These are phyloP conservation scores for Ettlia oleoabundans DNA, from an alignment of 139 green algal species.

Conservation along the genomic window DNA sequence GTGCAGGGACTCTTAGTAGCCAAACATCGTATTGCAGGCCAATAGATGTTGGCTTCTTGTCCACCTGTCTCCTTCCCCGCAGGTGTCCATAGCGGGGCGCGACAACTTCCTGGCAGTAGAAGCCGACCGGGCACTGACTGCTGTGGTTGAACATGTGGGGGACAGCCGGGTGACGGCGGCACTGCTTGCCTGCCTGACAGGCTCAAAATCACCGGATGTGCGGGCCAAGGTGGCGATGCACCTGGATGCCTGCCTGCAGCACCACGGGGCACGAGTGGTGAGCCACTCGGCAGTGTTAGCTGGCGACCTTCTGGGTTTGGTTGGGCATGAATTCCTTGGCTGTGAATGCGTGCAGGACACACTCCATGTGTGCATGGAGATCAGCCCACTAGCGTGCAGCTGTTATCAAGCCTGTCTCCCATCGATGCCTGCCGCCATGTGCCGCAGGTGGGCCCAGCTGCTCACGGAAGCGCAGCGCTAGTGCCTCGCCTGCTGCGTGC, in stretches of 20 bases:
- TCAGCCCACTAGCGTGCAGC: too few species aligned
- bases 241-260: conserved; percentile 63
- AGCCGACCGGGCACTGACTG: conserved; percentile 67
- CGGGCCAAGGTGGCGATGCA: conserved; percentile 65
- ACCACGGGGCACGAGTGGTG: conserved; percentile 48
- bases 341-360: too few species aligned
- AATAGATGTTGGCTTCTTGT: too few species aligned
- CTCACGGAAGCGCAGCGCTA: background rate
- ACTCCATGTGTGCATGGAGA: too few species aligned
- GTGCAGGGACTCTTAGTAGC: background rate
- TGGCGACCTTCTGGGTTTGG: background rate
- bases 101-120: conserved; percentile 85
- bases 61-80: background rate
- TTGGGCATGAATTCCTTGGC: too few species aligned
- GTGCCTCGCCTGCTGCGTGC: conserved; percentile 54
- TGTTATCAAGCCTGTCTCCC: too few species aligned
- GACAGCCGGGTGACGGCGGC: conserved; percentile 50
- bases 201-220: conserved; percentile 61
- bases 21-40: background rate
- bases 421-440: too few species aligned
- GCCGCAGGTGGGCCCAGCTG: background rate
- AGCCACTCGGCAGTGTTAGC: conserved; percentile 27
- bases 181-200: conserved; percentile 52
- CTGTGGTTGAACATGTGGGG: conserved; percentile 53
- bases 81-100: conserved; percentile 70